phyloP scores from a whole-genome alignment of 1,284 basidiomycete species.

The Moesziomyces parantarcticus region DNA sequence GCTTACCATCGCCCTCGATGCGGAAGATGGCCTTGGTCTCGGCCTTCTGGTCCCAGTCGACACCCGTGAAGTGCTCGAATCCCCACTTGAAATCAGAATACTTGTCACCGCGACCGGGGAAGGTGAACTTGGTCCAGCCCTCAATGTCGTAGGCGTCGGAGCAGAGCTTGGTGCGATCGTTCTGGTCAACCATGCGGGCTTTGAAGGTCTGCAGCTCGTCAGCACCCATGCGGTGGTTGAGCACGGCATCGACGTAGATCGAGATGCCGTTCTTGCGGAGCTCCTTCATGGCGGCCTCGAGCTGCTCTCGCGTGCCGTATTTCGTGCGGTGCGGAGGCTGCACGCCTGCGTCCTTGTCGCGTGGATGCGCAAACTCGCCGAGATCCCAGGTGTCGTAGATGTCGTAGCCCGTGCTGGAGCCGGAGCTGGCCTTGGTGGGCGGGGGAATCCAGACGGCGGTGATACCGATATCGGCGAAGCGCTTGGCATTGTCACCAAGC shows the following conservation, averaged over 20 bases:
- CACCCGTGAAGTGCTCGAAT: constrained; percentile 71
- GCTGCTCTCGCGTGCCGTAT: constrained; percentile 88
- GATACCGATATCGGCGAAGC: constrained; percentile 80
- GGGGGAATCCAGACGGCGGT: constrained; percentile 77
- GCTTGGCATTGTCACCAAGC: constrained; percentile 78
- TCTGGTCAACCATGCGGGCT: constrained; percentile 44
- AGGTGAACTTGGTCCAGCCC: constrained; percentile 75
- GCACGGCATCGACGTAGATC: constrained; percentile 71
- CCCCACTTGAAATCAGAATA: constrained; percentile 72
- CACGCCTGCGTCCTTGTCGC: constrained; percentile 75
- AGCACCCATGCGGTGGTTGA: constrained; percentile 76
- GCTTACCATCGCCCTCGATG: constrained; percentile 71
- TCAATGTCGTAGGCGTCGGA: constrained; percentile 53
- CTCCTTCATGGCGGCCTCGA: constrained; percentile 75
- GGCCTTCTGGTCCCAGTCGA: constrained; percentile 85
- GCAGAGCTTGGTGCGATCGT: constrained; percentile 43
- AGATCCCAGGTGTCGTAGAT: constrained; percentile 70
- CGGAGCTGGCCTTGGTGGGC: constrained; percentile 68
- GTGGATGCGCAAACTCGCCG: constrained; percentile 81
- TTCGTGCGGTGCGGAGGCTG: constrained; percentile 74
- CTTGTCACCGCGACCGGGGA: constrained; percentile 79
- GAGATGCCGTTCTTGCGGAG: constrained; percentile 69
- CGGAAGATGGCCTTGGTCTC: constrained; percentile 75
- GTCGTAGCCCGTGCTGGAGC: constrained; percentile 70
- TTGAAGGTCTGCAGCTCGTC: constrained; percentile 80